Conservation (phyloP, 805 yeast species). For the Scheffersomyces lignosus region DNA sequence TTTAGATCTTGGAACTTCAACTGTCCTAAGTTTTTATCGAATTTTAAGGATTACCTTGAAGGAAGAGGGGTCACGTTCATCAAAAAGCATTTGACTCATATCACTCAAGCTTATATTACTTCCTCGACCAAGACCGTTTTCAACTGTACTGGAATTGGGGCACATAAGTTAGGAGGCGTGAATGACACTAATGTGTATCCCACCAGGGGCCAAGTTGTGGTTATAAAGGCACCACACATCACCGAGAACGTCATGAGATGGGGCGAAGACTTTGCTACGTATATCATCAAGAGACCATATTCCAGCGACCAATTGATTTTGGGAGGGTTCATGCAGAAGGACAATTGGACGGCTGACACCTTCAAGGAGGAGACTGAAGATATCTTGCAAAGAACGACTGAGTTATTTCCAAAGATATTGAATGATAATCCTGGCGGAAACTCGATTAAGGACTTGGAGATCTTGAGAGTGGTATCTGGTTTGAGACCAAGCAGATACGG, state of each 20-base stretch:
- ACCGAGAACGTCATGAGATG: slow-evolving; percentile 57
- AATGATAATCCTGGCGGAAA: slow-evolving; percentile 31
- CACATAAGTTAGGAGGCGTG: slow-evolving; percentile 63
- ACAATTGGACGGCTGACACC: slow-evolving; percentile 63
- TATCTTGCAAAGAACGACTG: slow-evolving; percentile 58
- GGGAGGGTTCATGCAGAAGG: slow-evolving; percentile 72
- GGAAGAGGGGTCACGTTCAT: slow-evolving; percentile 51
- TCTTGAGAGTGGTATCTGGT: slow-evolving; percentile 69
- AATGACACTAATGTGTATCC: slow-evolving; percentile 64
- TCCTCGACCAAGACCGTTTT: slow-evolving; percentile 49
- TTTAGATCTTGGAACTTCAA: slow-evolving; percentile 70
- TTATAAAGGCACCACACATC: slow-evolving; percentile 68
- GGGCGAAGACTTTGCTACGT: slow-evolving; percentile 62
- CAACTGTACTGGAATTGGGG: slow-evolving; percentile 79
- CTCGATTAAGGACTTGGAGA: slow-evolving; percentile 43
- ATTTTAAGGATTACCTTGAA: slow-evolving; percentile 45
- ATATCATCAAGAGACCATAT: slow-evolving; percentile 70
- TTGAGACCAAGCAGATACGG: slow-evolving; percentile 76
- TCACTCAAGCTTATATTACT: slow-evolving; percentile 51
- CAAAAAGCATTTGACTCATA: slow-evolving; percentile 48
- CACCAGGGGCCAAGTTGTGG: slow-evolving; percentile 78
- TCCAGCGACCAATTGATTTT: slow-evolving; percentile 66
- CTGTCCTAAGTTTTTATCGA: slow-evolving; percentile 60
- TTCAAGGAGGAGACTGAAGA: slow-evolving; percentile 57
- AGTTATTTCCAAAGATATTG: slow-evolving; percentile 50